Evolutionary conservation across 2,329 filamentous ascomycete species (phyloP).

Genomic region (Endothia cerciana): DNA sequence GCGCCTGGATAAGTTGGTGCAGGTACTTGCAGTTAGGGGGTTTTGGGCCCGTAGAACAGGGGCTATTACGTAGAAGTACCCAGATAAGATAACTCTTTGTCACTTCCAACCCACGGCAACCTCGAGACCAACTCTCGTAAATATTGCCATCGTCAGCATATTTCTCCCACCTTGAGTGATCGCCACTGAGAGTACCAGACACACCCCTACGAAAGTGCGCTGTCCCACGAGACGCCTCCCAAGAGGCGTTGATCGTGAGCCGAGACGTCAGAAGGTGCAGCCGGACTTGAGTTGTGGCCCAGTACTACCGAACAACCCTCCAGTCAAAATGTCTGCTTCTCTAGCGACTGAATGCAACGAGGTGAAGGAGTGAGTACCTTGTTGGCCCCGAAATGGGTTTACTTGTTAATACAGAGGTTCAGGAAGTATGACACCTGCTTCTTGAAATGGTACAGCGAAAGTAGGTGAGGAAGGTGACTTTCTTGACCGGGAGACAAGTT

Average conservation of each 20-base stretch:
- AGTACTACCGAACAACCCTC: neutral
- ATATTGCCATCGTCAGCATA: neutral
- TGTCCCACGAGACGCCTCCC: neutral
- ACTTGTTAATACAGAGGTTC: conserved; percentile 56
- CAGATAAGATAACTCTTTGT: conserved; percentile 1
- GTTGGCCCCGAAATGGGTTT: neutral
- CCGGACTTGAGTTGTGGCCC: neutral
- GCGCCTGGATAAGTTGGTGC: neutral
- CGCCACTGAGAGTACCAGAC: neutral
- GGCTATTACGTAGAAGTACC: neutral
- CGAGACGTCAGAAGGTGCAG: neutral
- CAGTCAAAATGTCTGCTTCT: conserved; percentile 80
- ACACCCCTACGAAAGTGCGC: too few species aligned
- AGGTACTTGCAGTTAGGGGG: neutral
- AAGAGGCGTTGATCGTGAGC: neutral
- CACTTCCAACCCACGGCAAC: neutral
- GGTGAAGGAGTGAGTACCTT: conserved; percentile 78
- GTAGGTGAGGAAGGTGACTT: conserved; percentile 55
- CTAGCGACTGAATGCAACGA: conserved; percentile 94
- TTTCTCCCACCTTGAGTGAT: neutral
- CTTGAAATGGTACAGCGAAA: conserved; percentile 99
- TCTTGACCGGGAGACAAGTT: conserved; percentile 10
- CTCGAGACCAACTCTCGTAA: neutral
- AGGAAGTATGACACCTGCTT: conserved; percentile 87
- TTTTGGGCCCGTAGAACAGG: neutral